Evolutionary conservation across 2,329 filamentous ascomycete genomes (phyloP).

Genomic region (Stromatinia cepivora): DNA sequence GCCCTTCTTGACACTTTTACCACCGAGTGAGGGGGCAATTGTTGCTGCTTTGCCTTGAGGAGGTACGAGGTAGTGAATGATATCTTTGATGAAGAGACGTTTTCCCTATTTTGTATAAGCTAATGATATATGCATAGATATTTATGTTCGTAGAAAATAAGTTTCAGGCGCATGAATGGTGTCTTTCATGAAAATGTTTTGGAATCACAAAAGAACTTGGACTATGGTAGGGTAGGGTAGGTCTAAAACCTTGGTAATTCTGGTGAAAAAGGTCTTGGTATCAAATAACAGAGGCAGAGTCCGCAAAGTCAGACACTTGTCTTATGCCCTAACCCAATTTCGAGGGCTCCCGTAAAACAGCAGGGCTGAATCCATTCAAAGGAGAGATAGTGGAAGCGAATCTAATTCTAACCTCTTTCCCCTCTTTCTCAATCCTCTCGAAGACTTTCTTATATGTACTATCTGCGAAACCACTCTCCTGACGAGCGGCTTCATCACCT

Average conservation of each 20-base stretch:
- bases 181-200: neutral
- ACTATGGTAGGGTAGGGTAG: neutral
- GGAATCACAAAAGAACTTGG: neutral
- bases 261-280: neutral
- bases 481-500: constrained; percentile 58
- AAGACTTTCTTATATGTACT: constrained; percentile 78
- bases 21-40: constrained; percentile 73
- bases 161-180: neutral
- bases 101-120: constrained; percentile 49
- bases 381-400: constrained; percentile 23
- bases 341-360: neutral
- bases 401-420: constrained; percentile 54
- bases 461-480: constrained; percentile 64
- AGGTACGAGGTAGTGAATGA: constrained; percentile 86
- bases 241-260: neutral
- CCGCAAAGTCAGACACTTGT: constrained; percentile 13
- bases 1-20: constrained; percentile 37
- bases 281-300: neutral
- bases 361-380: neutral
- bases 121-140: constrained; percentile 1
- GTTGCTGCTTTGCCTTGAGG: constrained; percentile 66
- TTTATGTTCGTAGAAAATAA: neutral
- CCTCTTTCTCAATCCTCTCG: constrained; percentile 70
- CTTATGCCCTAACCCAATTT: constrained; percentile 1
- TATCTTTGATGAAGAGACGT: constrained; percentile 97